phyloP scores from a whole-genome alignment of 2,329 filamentous ascomycete species.

The Apiospora pterosperma region DNA sequence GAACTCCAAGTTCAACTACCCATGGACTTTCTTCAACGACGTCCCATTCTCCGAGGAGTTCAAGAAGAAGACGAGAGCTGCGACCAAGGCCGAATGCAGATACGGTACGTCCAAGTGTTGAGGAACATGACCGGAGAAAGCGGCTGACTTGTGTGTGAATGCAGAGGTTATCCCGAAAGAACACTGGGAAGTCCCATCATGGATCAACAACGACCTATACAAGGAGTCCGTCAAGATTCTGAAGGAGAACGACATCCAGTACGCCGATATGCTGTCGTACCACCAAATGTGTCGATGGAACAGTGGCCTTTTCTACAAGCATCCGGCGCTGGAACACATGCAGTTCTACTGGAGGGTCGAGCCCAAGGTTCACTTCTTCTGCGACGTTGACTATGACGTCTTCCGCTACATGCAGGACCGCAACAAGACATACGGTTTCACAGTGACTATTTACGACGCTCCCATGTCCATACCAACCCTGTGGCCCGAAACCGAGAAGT shows the following conservation, averaged over 20 bases:
- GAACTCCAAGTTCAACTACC: slow-evolving; percentile 99
- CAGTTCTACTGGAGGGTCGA: slow-evolving; percentile 99
- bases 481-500: slow-evolving; percentile 95
- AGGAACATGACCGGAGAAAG: not conserved
- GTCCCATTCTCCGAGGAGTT: slow-evolving; percentile 91
- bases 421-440: slow-evolving; percentile 99
- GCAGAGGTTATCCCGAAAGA: slow-evolving; percentile 86
- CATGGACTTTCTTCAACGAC: slow-evolving; percentile 99
- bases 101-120: slow-evolving; percentile 58
- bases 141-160: not conserved
- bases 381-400: slow-evolving; percentile 96
- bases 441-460: slow-evolving; percentile 93
- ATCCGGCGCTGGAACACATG: slow-evolving; percentile 76
- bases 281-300: slow-evolving; percentile 99
- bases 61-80: slow-evolving; percentile 74
- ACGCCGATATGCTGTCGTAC: slow-evolving; percentile 84
- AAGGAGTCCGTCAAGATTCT: slow-evolving; percentile 80
- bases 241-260: slow-evolving; percentile 82
- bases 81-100: slow-evolving; percentile 82
- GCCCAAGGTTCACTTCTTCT: slow-evolving; percentile 98
- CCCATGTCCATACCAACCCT: slow-evolving; percentile 81
- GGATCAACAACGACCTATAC: slow-evolving; percentile 89
- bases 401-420: slow-evolving; percentile 97
- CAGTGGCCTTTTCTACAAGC: slow-evolving; percentile 95
- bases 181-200: slow-evolving; percentile 88